Base-by-base conservation (phyloP, 2,329 filamentous ascomycete genomes). In the Venturia pyrina region DNA sequence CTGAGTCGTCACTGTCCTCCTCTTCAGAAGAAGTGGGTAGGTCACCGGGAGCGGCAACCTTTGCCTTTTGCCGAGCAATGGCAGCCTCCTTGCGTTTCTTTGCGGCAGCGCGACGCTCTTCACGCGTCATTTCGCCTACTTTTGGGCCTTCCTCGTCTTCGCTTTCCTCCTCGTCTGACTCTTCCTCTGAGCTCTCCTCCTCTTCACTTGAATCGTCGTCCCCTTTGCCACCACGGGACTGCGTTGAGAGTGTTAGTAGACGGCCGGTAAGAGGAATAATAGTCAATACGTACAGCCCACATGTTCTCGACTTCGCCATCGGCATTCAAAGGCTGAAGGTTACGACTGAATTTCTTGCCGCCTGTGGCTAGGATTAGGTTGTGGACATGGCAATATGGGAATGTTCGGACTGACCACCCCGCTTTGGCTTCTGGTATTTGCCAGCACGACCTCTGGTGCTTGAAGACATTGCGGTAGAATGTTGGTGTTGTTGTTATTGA, bases 61-160 rank as follows among this genome's bases (percentile, higher is more conserved):
- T 85, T 68, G 86, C 83, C 75, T 88, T 88, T 77, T 89, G 87
- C 74, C 84, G 87, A 65, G 89, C 89, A 74, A 93, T 89, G 70
- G 93, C 93, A 28, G 92, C 93, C 72, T 91, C 89, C 79, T 98
- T 97, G 76, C 89, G 89, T 67, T 91, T 91, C 79, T 96, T 96
- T 73, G 93, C 92, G 68, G 88, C 87, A 61, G 90, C 89, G 75
- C 88, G 89, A 75, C 95, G 93, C 76, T 96, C 87, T 76, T 98
- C 93, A 73, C 95, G 92, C 68, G 86, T 92, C 79, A 91, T 77
- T 57, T 86, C 81, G 21, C 32, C 34, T 15, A 37, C 56, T 59
- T 64, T 64, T 37, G 64, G 50, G 21, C 24, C 34, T 69, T 75
- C 72, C 70, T 80, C 75, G 32, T 77, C 75, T 19, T 76, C 72